Conservation (phyloP, 1,284 basidiomycete genomes). For the Leccinum variabile region DNA sequence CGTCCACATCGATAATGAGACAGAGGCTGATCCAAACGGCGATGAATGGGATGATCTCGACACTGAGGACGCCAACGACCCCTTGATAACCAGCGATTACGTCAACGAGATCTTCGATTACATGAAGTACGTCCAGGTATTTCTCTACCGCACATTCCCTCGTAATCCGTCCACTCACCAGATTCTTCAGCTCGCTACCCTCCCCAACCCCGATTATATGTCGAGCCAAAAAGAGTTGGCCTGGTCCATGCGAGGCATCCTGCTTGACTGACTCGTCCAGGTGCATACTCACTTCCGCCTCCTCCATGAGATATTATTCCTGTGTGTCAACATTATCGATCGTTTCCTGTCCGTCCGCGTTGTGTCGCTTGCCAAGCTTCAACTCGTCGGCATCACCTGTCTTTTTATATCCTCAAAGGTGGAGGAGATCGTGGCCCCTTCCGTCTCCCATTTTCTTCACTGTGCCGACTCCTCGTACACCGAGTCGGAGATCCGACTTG, state of each 20-base stretch:
- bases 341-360: conserved; percentile 91
- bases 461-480: conserved; percentile 75
- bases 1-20: conserved; percentile 41
- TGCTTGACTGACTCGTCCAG: too few species aligned
- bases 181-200: conserved; percentile 62
- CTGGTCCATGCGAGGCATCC: conserved; percentile 85
- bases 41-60: conserved; percentile 88
- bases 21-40: conserved; percentile 60
- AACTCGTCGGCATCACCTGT: not conserved
- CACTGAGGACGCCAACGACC: conserved; percentile 91
- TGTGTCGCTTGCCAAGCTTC: conserved; percentile 53
- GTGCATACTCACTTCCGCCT: conserved; percentile 91
- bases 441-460: conserved; percentile 83
- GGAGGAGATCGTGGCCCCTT: conserved; percentile 83
- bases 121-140: conserved; percentile 75
- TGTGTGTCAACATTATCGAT: conserved; percentile 94
- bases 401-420: conserved; percentile 79
- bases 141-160: conserved; percentile 6
- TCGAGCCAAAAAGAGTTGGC: conserved; percentile 85
- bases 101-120: conserved; percentile 94
- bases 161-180: conserved; percentile 2
- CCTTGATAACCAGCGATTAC: conserved; percentile 83
- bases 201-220: conserved; percentile 92
- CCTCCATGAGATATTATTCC: conserved; percentile 94
- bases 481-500: conserved; percentile 87